phyloP scores from a whole-genome alignment of 257 asterid genomes.

The Solanum pimpinellifolium region DNA sequence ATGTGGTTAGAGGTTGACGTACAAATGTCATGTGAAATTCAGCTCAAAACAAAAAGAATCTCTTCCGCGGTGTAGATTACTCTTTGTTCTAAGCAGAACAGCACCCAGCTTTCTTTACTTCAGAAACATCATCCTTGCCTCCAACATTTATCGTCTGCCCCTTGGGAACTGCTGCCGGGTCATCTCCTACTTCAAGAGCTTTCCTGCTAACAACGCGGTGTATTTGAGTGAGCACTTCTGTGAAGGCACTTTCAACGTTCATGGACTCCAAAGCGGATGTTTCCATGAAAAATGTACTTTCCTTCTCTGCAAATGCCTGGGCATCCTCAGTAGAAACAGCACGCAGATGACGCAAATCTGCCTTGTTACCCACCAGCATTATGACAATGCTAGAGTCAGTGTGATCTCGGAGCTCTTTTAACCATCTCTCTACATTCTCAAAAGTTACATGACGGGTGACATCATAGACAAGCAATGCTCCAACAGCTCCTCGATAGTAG shows the following conservation, averaged over 20 bases:
- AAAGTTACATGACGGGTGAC: neutral
- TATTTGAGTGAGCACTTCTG: slow-evolving; percentile 6
- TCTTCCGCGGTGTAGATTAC: neutral
- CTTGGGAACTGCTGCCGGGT: neutral
- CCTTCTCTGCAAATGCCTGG: slow-evolving; percentile 1
- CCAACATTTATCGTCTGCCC: slow-evolving; percentile 2
- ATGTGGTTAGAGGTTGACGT: neutral
- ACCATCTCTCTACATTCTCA: slow-evolving; percentile 6
- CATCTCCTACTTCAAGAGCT: slow-evolving; percentile 3
- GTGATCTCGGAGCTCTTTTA: slow-evolving; percentile 3
- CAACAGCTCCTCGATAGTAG: slow-evolving; percentile 1
- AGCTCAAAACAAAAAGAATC: neutral
- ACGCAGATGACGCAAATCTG: slow-evolving; percentile 3
- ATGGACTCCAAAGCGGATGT: slow-evolving; percentile 1
- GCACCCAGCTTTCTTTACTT: slow-evolving; percentile 5
- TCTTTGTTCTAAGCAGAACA: neutral
- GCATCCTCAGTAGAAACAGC: neutral
- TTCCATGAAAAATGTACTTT: slow-evolving; percentile 6
- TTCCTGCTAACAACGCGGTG: slow-evolving; percentile 1
- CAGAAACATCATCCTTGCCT: neutral
- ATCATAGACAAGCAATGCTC: neutral
- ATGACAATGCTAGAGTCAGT: neutral
- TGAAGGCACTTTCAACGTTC: slow-evolving; percentile 3
- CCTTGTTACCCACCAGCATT: slow-evolving; percentile 4
- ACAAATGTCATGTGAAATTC: neutral